phyloP scores from a whole-genome alignment of 2,329 filamentous ascomycete species.

The Aureobasidium sp. region DNA sequence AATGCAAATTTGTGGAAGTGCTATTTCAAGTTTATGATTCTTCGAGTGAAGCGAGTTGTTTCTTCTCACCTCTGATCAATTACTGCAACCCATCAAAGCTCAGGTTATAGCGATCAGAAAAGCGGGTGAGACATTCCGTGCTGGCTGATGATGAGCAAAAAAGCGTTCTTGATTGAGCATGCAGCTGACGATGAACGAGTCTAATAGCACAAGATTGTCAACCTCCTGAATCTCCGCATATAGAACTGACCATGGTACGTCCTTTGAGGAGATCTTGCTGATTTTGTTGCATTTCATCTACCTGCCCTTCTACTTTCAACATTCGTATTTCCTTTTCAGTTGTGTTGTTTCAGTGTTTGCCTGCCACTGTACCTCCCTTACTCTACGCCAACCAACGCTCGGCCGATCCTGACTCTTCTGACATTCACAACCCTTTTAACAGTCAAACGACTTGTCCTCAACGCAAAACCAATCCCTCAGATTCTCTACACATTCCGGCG shows the following conservation, averaged over 20 bases:
- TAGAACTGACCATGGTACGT: conserved; percentile 10
- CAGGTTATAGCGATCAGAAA: no score
- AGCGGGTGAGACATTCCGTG: conserved; percentile 8
- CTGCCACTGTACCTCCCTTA: no score
- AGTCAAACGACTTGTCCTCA: conserved; percentile 7
- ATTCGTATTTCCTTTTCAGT: neutral
- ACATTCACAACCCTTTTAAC: neutral
- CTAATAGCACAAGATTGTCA: conserved; percentile 6
- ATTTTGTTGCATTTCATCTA: neutral
- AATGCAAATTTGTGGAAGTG: neutral
- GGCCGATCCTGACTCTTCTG: conserved; percentile 1
- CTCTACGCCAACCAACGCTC: conserved; percentile 5
- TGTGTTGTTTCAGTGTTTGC: conserved; percentile 2
- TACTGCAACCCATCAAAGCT: no score
- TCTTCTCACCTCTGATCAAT: no score
- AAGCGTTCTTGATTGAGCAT: neutral
- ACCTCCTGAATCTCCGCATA: conserved; percentile 16
- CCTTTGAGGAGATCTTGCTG: neutral
- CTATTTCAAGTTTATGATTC: neutral
- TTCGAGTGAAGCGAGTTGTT: neutral
- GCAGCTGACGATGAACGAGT: conserved; percentile 9
- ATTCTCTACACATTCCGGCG: conserved; percentile 45
- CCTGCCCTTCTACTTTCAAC: neutral
- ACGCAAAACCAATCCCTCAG: conserved; percentile 34
- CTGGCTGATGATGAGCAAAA: neutral